Base-by-base conservation (phyloP, 1,284 basidiomycete species). In the Takashimella tepidaria region DNA sequence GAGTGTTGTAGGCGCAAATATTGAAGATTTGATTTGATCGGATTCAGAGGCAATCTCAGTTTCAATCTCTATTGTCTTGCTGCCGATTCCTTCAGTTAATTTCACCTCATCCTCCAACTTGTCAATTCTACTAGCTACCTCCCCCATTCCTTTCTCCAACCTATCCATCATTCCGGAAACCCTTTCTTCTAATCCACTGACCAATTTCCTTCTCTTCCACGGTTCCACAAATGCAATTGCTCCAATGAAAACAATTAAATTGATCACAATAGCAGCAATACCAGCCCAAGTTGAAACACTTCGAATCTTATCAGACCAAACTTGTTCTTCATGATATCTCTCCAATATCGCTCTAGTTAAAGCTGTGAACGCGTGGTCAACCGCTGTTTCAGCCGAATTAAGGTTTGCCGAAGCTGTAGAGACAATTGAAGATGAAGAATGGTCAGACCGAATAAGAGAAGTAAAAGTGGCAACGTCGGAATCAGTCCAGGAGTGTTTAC, bases 231-330 rank as follows among this genome's bases (percentile, higher is more conserved):
- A 75, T 16, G 89, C 73, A 58, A 93, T 90, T 6, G 92, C 92
- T 53, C 87, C 76, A 47, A 96, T 74, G 70, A 97, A 97, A 41
- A 97, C 87, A 47, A 88, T 61, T 73, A 96, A 76, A 75, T 97
- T 97, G 57, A 92, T 81, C 10, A 84, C 85, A 20, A 96, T 81
- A 46, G 84, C 91, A 2, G 84, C 85, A 55, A 96, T 78, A 45
- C 85, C 86, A 1, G 89, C 91, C 72, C 93, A 95, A 5, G 92
- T 95, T 52, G 88, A 89, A 42, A 89, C 87, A 61, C 88, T 89
- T 41, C 92, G 83, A 59, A 97, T 95, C 78, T 97, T 97, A 79
- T 97, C 92, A 56, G 88, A 91, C 92, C 92, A 97, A 4, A 95
- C 84, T 73, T 97, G 92, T 70, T 96, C 92, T 74, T 96, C 92